phyloP scores from a whole-genome alignment of 2,329 filamentous ascomycete genomes.

The Magnaporthales sp. region DNA sequence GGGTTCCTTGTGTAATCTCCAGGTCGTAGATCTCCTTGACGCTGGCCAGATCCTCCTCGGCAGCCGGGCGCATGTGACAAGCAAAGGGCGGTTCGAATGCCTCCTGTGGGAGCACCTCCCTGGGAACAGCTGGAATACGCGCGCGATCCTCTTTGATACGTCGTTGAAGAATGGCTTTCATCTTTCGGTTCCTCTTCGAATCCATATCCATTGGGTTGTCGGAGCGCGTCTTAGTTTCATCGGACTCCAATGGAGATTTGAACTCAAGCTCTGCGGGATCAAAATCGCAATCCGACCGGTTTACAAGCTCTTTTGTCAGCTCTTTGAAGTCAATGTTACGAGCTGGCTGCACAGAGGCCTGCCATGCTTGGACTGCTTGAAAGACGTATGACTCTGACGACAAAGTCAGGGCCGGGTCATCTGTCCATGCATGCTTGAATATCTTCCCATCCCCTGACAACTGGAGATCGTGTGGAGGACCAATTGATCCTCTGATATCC shows the following conservation, averaged over 20 bases:
- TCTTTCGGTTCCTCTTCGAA: neutral
- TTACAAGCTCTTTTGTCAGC: neutral
- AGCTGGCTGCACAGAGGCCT: neutral
- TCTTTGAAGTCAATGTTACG: neutral
- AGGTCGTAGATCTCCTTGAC: constrained; percentile 35
- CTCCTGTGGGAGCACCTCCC: neutral
- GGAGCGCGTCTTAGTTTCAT: neutral
- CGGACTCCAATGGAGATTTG: neutral
- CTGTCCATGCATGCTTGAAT: constrained; percentile 9
- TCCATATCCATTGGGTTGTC: neutral
- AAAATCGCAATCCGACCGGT: neutral
- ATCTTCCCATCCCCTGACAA: constrained; percentile 7
- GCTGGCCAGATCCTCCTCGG: neutral
- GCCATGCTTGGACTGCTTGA: neutral
- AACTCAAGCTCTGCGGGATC: neutral
- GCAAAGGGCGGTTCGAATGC: constrained; percentile 10
- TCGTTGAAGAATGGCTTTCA: neutral
- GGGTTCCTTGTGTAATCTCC: constrained; percentile 25
- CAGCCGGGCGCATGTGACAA: constrained; percentile 34
- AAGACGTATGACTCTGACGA: neutral
- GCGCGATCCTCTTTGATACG: neutral
- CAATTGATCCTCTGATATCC: neutral
- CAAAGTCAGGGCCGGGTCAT: constrained; percentile 10
- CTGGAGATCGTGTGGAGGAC: neutral
- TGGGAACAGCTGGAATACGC: neutral